Base-by-base conservation (phyloP, 2,329 filamentous ascomycete species). In the Exutisphaerella laricina region DNA sequence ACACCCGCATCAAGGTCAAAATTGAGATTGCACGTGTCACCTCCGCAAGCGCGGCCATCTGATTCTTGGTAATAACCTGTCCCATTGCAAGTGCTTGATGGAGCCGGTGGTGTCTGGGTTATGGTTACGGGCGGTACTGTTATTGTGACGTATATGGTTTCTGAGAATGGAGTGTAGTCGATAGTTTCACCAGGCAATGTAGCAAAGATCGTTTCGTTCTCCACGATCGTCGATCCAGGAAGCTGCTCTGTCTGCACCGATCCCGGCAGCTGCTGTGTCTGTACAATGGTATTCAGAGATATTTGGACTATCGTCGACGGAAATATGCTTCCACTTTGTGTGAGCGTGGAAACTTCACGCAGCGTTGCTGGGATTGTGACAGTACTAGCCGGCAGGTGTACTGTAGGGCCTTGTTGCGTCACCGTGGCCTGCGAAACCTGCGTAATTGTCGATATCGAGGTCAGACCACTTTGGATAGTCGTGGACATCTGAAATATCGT, bases 1-100 rank as follows among this genome's bases (percentile, higher is more conserved):
- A 54, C 45, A 4, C 41, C 46, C 3, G 48, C 45, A 3, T 32
- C 48, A n/a, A 51, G 31, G 16, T 53, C 37, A 13, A 55, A 51
- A 14, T 52, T 42, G 7, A 58, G 17, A 22, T 41, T 37, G 32
- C 55, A 58, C 6, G 25, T 34, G 5, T 45, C 28, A 13, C 49
- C 47, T 10, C 18, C 18, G 18, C 54, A 55, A 3, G 39, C 47
- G 8, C 34, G 39, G 3, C 46, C 20, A 25, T 47, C 42, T 3
- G 45, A 33, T 1, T 32, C 26, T 2, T 41, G 26, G 16, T n/a
- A 43, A 21, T 32, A 39, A 9, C 39, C 32, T 3, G 34, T 20
- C 12, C 22, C 33, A 20, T 32, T 38, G 34, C 41, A 43, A 13
- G 41, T 42, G 10, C 31, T 42, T 26, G 23, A 22, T 25, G 39